Base-by-base conservation (phyloP, 2,329 filamentous ascomycete genomes). In the Epichloe bromicola region DNA sequence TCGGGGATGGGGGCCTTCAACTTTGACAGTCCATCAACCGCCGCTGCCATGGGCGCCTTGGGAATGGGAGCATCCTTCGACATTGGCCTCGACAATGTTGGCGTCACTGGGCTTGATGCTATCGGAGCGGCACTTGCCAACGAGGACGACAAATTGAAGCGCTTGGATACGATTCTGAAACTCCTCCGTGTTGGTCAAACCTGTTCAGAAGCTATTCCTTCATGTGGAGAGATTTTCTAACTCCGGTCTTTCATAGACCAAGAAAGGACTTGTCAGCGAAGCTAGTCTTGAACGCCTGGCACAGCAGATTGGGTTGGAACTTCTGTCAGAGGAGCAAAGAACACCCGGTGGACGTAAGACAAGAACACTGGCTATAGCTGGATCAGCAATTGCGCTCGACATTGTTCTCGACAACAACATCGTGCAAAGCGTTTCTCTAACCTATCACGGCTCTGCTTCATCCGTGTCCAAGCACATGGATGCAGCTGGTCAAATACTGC, bases 231-330 rank as follows among this genome's bases (percentile, higher is more conserved):
- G 12, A 12, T 40, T 45, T 43, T 43, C 51, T 52, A 30, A 48
- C 36, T 6, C 19, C 5, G 15, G 11, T 3, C 6, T 37, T 34
- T 20, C 40, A 8, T 34, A 69, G 63, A 67, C 72, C 52, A 70
- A 66, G 58, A 78, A 79, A 55, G 84, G 84, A 4, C 70, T 82
- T 40, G 80, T 91, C 38, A 87, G 85, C 57, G 83, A 87, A 60
- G 80, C 85, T 33, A 85, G 85, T 2, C 72, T 93, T n/a, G 81
- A 86, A 63, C 75, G 85, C 50, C 69, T 91, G 33, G 83, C 81
- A 8, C 77, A 79, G 58, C 74, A 79, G 50, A 74, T 83, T 50
- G 85, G 83, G n/a, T 69, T 86, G 39, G 82, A 84, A 54, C 75
- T 73, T 51, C 66, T 83, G 12, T 81, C 78, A 69, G 80, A 85